Conservation (phyloP, 495 filamentous ascomycete species). For the Daldinia caldariorum region DNA sequence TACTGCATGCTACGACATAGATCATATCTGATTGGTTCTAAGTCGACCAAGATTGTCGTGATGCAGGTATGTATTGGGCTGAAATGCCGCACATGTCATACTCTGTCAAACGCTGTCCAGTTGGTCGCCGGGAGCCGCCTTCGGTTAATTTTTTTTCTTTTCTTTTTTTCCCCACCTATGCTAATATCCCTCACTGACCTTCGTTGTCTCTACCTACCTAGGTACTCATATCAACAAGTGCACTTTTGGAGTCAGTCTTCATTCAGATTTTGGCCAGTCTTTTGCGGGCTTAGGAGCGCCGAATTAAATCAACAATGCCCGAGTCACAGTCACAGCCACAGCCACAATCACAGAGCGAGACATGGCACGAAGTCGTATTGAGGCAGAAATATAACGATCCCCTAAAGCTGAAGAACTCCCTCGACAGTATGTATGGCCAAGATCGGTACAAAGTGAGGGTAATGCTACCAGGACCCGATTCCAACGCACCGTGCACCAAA, state of each 20-base stretch:
- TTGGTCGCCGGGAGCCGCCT: not conserved
- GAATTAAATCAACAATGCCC: not conserved
- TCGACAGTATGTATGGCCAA: not conserved
- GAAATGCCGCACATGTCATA: not conserved
- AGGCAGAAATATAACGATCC: slow-evolving; percentile 1
- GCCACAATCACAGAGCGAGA: not conserved
- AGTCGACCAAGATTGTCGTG: not conserved
- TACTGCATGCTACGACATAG: not conserved
- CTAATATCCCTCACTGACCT: not conserved
- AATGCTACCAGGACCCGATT: not conserved
- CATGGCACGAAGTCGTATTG: not conserved
- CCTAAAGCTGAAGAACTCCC: not conserved
- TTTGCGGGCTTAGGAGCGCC: not conserved
- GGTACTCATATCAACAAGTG: not conserved
- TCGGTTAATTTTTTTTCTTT: not conserved
- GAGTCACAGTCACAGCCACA: not conserved
- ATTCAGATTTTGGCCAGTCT: not conserved
- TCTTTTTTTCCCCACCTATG: not conserved
- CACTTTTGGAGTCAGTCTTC: not conserved
- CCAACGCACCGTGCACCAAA: not conserved
- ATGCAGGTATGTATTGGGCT: not conserved
- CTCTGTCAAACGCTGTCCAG: not conserved
- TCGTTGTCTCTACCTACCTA: not conserved
- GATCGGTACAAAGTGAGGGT: not conserved
- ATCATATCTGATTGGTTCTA: not conserved